phyloP scores from a whole-genome alignment of 805 yeast genomes.

The Suhomyces canberraensis region DNA sequence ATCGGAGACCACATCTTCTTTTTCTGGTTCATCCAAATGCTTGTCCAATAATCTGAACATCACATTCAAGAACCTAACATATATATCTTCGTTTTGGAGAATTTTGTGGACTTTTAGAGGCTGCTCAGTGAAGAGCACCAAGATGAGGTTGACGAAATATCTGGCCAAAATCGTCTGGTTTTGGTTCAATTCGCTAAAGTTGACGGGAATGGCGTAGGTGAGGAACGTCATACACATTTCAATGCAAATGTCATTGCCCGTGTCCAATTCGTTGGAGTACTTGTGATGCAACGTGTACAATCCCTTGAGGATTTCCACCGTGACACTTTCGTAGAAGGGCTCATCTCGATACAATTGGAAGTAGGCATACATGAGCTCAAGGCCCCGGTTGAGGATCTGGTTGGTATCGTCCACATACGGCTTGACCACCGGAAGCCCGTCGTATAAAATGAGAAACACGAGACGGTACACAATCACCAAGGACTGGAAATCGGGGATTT shows the following conservation, averaged over 20 bases:
- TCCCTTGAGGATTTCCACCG: conserved; percentile 23
- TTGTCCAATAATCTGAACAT: conserved; percentile 6
- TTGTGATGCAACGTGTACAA: conserved; percentile 24
- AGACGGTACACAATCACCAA: conserved; percentile 24
- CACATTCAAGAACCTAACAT: conserved; percentile 6
- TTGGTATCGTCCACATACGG: conserved; percentile 10
- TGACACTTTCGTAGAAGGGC: conserved; percentile 4
- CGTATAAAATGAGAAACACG: conserved; percentile 23
- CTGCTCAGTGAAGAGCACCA: conserved; percentile 6
- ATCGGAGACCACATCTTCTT: conserved; percentile 5
- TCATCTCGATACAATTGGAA: conserved; percentile 8
- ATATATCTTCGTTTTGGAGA: conserved; percentile 1
- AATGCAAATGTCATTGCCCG: neutral
- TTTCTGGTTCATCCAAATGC: conserved; percentile 1
- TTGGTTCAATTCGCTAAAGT: neutral
- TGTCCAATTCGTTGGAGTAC: conserved; percentile 3
- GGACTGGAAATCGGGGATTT: conserved; percentile 4
- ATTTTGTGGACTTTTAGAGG: conserved; percentile 4
- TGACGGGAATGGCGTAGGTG: neutral
- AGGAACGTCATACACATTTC: neutral
- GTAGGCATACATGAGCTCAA: conserved; percentile 5
- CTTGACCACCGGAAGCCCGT: conserved; percentile 11
- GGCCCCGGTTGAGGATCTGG: conserved; percentile 12
- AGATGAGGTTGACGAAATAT: conserved; percentile 8
- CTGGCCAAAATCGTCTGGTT: conserved; percentile 5